Evolutionary conservation across 257 asterid species (phyloP).

Genomic region (Solanum chmielewskii): DNA sequence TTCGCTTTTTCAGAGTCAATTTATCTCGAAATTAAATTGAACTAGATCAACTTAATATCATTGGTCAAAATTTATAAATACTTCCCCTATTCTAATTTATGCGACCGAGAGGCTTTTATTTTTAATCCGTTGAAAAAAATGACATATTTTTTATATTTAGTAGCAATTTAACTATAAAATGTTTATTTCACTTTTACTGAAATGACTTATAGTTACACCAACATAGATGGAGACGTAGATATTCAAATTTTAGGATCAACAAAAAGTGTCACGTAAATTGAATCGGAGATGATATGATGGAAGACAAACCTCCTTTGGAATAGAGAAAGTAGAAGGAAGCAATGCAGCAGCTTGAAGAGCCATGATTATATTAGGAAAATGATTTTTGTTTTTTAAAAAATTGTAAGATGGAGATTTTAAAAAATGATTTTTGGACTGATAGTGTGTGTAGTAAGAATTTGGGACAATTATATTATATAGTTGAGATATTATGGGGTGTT

Average conservation of each 20-base stretch:
- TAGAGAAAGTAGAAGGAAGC: constrained; percentile 46
- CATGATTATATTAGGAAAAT: constrained; percentile 19
- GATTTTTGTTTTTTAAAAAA: neutral
- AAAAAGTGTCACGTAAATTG: neutral
- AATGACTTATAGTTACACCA: no score
- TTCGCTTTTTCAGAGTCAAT: no score
- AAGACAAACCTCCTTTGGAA: constrained; percentile 56
- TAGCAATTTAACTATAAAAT: no score
- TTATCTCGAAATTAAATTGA: neutral
- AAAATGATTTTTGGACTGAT: neutral
- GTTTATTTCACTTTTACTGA: no score
- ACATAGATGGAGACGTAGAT: no score
- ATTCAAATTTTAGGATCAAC: neutral
- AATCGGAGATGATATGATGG: fast-evolving
- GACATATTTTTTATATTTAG: no score
- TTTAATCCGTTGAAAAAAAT: neutral
- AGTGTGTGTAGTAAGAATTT: neutral
- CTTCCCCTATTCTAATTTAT: neutral
- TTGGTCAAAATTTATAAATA: neutral
- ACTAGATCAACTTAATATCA: neutral
- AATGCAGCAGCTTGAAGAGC: constrained; percentile 72
- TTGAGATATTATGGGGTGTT: neutral
- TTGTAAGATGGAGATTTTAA: neutral
- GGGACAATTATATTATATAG: constrained; percentile 11
- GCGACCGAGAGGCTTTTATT: fast-evolving